A percentile compares a stretch with the other conserved stretches of the same genome.
Conservation (phyloP, 2,329 filamentous ascomycete species). For the Pseudopithomyces chartarum region DNA sequence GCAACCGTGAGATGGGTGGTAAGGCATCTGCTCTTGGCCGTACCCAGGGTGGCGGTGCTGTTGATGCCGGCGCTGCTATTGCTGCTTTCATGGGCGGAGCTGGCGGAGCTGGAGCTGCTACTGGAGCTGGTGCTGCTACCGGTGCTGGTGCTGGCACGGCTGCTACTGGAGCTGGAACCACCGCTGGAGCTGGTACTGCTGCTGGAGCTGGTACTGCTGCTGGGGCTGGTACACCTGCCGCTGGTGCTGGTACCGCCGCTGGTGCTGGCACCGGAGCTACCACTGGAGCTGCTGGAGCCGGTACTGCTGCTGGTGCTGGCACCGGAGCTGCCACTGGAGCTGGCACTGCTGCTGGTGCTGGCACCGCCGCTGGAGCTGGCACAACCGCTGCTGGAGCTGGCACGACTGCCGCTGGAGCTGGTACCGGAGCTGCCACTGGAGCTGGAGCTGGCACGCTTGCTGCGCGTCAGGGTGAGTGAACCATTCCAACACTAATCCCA, state of each 20-base stretch:
- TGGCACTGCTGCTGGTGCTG: not conserved
- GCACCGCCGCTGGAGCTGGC: not conserved
- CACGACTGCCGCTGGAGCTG: conserved; percentile 3
- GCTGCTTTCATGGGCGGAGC: conserved; percentile 60
- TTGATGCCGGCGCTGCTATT: conserved; percentile 63
- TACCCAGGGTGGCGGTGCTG: conserved; percentile 63
- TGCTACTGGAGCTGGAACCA: conserved; percentile 2
- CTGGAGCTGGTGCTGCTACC: conserved; percentile 57
- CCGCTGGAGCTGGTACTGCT: conserved; percentile 4
- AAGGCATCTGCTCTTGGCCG: conserved; percentile 66
- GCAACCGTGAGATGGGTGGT: conserved; percentile 61
- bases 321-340: not conserved
- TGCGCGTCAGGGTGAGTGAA: not conserved
- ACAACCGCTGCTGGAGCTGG: conserved; percentile 5
- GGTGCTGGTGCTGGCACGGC: conserved; percentile 5
- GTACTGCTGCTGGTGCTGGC: conserved; percentile 57
- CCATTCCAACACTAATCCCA: too few species aligned
- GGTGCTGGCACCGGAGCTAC: conserved; percentile 3
- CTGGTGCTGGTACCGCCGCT: not conserved
- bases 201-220: conserved; percentile 6
- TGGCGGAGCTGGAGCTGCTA: conserved; percentile 55
- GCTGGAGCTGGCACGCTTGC: not conserved
- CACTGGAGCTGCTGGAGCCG: conserved; percentile 64
- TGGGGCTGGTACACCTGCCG: conserved; percentile 1
- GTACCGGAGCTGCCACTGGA: conserved; percentile 2